Evolutionary conservation across 257 asterid species (phyloP).

Genomic region (Ehretia macrophylla): DNA sequence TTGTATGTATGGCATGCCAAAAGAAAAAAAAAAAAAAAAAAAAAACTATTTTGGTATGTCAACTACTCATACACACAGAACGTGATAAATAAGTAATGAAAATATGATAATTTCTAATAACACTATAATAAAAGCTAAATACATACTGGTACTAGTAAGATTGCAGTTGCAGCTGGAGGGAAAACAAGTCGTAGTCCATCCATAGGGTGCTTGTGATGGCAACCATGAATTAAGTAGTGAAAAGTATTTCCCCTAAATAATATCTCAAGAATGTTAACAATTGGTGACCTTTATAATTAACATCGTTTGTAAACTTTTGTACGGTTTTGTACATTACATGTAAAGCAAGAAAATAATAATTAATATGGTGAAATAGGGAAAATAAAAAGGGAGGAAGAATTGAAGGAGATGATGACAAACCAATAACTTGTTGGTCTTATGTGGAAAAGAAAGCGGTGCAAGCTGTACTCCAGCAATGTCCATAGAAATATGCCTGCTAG

Average conservation of each 20-base stretch:
- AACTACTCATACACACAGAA: no score
- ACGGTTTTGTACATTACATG: neutral
- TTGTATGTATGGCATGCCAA: no score
- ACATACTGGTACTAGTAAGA: constrained; percentile 56
- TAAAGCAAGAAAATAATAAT: neutral
- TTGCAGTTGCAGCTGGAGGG: constrained; percentile 75
- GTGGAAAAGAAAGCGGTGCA: constrained; percentile 26
- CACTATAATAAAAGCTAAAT: neutral
- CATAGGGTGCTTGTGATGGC: constrained; percentile 96
- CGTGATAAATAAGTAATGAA: no score
- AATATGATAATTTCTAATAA: no score
- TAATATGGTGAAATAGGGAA: neutral
- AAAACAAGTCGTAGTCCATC: constrained; percentile 78
- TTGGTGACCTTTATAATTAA: no score
- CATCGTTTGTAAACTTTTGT: no score
- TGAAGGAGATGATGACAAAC: neutral
- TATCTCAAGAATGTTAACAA: neutral
- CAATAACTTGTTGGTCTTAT: constrained; percentile 14
- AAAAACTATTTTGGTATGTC: no score
- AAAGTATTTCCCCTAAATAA: constrained; percentile 64
- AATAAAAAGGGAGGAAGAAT: no score
- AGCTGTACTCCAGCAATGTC: constrained; percentile 69
- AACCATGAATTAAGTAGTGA: constrained; percentile 82
- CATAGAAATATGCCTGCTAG: constrained; percentile 45
- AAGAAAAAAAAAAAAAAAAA: no score